A percentile compares a stretch with the other conserved stretches of the same genome.
Evolutionary conservation across 2,329 filamentous ascomycete genomes (phyloP).

Genomic region (Dothideomycetes sp.): DNA sequence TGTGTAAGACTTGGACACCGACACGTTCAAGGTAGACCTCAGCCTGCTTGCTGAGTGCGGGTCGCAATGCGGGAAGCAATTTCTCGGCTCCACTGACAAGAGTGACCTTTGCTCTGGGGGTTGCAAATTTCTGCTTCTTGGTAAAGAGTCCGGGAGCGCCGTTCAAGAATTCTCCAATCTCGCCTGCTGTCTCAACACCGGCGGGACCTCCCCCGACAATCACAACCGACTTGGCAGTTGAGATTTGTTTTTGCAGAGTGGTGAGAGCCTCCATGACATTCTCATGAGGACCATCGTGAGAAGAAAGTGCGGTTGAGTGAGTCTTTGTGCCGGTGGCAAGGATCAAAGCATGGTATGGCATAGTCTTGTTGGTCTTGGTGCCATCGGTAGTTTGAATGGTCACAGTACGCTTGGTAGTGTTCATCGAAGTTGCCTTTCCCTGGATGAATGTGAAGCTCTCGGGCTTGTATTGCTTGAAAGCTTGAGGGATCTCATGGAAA

Average conservation of each 20-base stretch:
- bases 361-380: slow-evolving; percentile 19
- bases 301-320: slow-evolving; percentile 35
- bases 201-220: slow-evolving; percentile 30
- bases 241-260: slow-evolving; percentile 23
- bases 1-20: slow-evolving; percentile 32
- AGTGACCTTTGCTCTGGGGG: slow-evolving; percentile 34
- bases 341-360: slow-evolving; percentile 47
- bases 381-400: slow-evolving; percentile 30
- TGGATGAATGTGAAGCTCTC: slow-evolving; percentile 43
- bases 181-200: slow-evolving; percentile 31
- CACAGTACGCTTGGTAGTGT: slow-evolving; percentile 36
- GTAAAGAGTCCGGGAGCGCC: slow-evolving; percentile 33
- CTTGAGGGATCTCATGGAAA: slow-evolving; percentile 40
- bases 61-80: slow-evolving; percentile 35
- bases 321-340: slow-evolving; percentile 47
- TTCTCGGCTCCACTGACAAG: slow-evolving; percentile 34
- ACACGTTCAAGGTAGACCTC: slow-evolving; percentile 38
- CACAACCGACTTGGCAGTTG: slow-evolving; percentile 29
- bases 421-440: slow-evolving; percentile 40
- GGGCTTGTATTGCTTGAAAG: slow-evolving; percentile 42
- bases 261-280: slow-evolving; percentile 25
- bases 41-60: slow-evolving; percentile 33
- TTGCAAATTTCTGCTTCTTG: slow-evolving; percentile 26
- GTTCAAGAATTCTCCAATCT: slow-evolving; percentile 28
- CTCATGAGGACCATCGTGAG: slow-evolving; percentile 29